Evolutionary conservation across 192 early-diverging fungal genomes (phyloP).

Genomic region (Oehlia diaphana): DNA sequence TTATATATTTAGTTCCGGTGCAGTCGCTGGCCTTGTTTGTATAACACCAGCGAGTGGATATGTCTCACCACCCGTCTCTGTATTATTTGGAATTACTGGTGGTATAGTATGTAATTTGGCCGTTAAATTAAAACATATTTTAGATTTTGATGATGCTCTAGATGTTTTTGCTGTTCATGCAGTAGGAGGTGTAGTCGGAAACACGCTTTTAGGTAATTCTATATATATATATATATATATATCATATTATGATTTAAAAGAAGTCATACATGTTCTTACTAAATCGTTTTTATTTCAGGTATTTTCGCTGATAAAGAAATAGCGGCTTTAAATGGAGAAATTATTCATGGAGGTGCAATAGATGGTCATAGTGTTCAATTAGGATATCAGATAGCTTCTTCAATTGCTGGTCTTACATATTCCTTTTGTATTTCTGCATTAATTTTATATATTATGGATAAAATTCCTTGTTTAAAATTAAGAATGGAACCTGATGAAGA

Average conservation of each 20-base stretch:
- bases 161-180: constrained; percentile 93
- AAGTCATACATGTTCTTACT: not conserved
- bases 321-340: constrained; percentile 67
- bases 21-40: constrained; percentile 88
- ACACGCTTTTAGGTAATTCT: constrained; percentile 47
- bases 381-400: constrained; percentile 77
- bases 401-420: constrained; percentile 68
- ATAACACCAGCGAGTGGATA: constrained; percentile 93
- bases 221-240: too few relatives aligned
- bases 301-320: constrained; percentile 82
- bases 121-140: constrained; percentile 76
- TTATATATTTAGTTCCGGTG: constrained; percentile 66
- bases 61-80: constrained; percentile 76
- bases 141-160: constrained; percentile 90
- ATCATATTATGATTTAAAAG: too few relatives aligned
- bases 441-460: constrained; percentile 73
- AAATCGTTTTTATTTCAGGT: constrained; percentile 55
- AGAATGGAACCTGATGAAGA: constrained; percentile 73
- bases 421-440: constrained; percentile 74
- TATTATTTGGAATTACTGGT: constrained; percentile 77
- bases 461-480: constrained; percentile 75
- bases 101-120: constrained; percentile 78
- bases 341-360: constrained; percentile 33
- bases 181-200: constrained; percentile 80
- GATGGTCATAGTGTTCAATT: constrained; percentile 72